These are phyloP conservation scores for Cadophora sp. DNA, from an alignment of 2,329 filamentous ascomycete species.

Conservation along the genomic window DNA sequence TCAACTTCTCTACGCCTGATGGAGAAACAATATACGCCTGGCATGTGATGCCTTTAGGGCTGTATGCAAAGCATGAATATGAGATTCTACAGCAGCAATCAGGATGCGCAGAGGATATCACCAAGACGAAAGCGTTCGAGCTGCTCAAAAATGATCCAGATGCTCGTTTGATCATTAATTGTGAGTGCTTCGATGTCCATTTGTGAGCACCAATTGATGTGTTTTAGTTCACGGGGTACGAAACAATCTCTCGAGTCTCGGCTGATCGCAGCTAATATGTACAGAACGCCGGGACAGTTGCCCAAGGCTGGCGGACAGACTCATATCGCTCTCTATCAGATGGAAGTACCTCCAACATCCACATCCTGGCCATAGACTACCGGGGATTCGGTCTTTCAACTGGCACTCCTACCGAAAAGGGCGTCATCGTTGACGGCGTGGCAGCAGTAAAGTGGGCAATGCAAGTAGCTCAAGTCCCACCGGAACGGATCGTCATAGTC, in stretches of 20 bases:
- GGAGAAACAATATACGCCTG: slow-evolving; percentile 83
- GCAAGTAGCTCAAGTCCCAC: slow-evolving; percentile 65
- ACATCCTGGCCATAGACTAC: slow-evolving; percentile 90
- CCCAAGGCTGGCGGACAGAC: slow-evolving; percentile 76
- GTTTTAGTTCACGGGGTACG: slow-evolving; percentile 67
- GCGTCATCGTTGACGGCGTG: slow-evolving; percentile 80
- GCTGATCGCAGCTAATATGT: slow-evolving; percentile 27
- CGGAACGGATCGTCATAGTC: slow-evolving; percentile 77
- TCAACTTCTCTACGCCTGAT: slow-evolving; percentile 77
- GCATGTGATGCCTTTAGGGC: slow-evolving; percentile 83
- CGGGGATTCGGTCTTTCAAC: slow-evolving; percentile 85
- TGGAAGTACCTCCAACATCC: slow-evolving; percentile 71
- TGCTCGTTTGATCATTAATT: slow-evolving; percentile 68
- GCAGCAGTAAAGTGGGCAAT: slow-evolving; percentile 77
- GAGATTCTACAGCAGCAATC: slow-evolving; percentile 59
- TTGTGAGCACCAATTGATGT: slow-evolving; percentile 24
- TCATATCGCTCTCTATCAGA: slow-evolving; percentile 80
- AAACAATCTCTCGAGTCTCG: background rate
- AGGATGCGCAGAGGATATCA: slow-evolving; percentile 55
- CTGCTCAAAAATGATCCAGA: slow-evolving; percentile 68
- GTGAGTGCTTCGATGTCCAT: slow-evolving; percentile 49
- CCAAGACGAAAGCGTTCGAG: slow-evolving; percentile 62
- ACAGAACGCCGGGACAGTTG: slow-evolving; percentile 86
- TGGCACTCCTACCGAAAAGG: slow-evolving; percentile 80
- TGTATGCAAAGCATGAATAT: slow-evolving; percentile 76